Evolutionary conservation across 2,329 filamentous ascomycete species (phyloP), one percentile per base, ranked within the genome.

Genomic region (Penicillium digitatum): DNA sequence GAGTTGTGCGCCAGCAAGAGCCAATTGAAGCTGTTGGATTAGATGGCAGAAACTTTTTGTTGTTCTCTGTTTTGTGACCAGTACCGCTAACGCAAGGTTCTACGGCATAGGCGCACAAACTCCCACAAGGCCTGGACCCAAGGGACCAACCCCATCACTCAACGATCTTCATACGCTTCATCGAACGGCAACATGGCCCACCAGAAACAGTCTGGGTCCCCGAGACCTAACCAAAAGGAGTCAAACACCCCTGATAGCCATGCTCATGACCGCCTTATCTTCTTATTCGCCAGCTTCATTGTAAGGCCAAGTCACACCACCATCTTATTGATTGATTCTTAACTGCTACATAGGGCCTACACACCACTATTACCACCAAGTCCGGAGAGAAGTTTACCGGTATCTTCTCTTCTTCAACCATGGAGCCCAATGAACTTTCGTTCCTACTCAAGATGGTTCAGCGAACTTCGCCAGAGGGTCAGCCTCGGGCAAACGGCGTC

Each of bases 371-470:
- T 57, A 83, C 81, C 10, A 76, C 83, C 16, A 83, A 82, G 64
- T 81, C 76, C 63, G 84, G 84, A 63, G 84, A 86, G 45, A 80
- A 79, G 52, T 86, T 81, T 66, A 79, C 77, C 9, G 85, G 84
- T 54, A 79, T 87, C 34, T 82, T 86, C 63, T 84, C 82, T 38
- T 81, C 80, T 42, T 79, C 79, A 12, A 77, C 76, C 9, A 69
- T 82, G 26, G 80, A 83, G 51, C 68, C 78, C 5, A 75, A 70
- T 58, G 80, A 83, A 59, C 74, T 79, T 45, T 78, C 79, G 18
- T 81, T 87, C 63, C 73, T 80, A 27, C 76, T 87, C 63, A 88
- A 87, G 71, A 88, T 88, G 85, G 82, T 83, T 31, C 83, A 82
- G 67, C 80, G 78, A 60, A 69, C 76, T 54, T 69, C 73, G 42